Percentiles rank a stretch among this genome's conserved stretches.
Evolutionary conservation across 257 asterid species (phyloP).

Genomic region (Solanum habrochaites): DNA sequence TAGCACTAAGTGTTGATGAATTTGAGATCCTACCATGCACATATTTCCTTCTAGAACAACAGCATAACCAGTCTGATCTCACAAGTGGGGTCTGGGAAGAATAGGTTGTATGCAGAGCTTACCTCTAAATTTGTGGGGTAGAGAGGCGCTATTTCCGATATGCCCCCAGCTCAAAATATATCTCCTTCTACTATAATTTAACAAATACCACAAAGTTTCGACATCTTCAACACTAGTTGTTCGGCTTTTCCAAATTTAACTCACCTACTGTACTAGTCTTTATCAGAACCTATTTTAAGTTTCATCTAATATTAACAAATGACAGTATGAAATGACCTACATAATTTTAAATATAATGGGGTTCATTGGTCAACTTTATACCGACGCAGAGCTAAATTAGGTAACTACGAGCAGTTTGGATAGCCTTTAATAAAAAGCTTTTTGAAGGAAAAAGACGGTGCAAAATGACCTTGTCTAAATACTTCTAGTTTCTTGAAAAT

Average conservation of each 20-base stretch:
- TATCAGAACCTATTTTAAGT: background rate
- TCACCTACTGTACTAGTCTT: no score
- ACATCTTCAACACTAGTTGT: background rate
- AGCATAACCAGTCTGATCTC: background rate
- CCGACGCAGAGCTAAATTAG: background rate
- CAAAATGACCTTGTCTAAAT: background rate
- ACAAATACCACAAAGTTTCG: background rate
- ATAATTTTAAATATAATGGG: background rate
- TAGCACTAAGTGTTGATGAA: background rate
- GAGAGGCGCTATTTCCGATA: background rate
- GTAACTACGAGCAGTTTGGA: background rate
- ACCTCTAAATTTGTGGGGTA: background rate
- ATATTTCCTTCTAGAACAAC: background rate
- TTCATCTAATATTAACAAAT: background rate
- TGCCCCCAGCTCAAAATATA: background rate
- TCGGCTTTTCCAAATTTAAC: background rate
- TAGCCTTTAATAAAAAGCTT: background rate
- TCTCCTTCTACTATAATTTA: background rate
- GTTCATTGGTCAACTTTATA: background rate
- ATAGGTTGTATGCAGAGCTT: background rate
- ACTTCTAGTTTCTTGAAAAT: background rate
- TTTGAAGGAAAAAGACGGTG: background rate
- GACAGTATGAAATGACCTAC: background rate
- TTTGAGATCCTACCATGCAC: background rate
- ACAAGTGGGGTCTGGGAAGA: background rate